These are phyloP conservation scores for Lipomyces lipofer DNA, from an alignment of 805 yeast species.

Conservation along the genomic window DNA sequence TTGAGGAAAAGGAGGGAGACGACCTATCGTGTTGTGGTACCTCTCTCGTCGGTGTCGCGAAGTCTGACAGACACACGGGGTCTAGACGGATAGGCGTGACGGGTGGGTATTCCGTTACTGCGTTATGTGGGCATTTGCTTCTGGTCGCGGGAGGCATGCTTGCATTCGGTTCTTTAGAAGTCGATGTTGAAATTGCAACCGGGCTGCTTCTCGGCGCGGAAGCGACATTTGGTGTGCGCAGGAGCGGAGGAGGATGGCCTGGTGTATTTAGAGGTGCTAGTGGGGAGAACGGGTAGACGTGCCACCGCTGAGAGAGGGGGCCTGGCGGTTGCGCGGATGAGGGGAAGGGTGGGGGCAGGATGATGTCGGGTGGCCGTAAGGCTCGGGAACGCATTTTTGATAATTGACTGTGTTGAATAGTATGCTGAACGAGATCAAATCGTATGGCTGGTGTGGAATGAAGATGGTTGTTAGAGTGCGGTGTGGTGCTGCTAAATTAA, in stretches of 20 bases:
- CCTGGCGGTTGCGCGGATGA: neutral
- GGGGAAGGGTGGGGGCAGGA: constrained; percentile 20
- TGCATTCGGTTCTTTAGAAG: no score
- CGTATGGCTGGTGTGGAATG: no score
- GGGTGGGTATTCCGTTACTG: constrained; percentile 6
- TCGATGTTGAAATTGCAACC: neutral
- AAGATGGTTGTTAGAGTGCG: no score
- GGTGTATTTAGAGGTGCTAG: constrained; percentile 9
- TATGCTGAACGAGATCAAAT: no score
- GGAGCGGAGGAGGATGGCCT: neutral
- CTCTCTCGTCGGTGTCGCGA: constrained; percentile 3
- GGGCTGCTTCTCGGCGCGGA: neutral
- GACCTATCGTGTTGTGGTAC: neutral
- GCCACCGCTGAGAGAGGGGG: neutral
- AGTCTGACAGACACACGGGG: neutral
- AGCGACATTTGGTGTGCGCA: neutral
- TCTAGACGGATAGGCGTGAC: constrained; percentile 8
- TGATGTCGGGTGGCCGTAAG: constrained; percentile 25
- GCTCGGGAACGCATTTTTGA: constrained; percentile 17
- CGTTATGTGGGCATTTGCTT: no score
- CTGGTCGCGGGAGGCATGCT: no score
- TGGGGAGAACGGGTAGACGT: neutral
- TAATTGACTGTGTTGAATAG: no score
- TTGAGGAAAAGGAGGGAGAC: neutral
- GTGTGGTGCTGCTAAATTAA: no score